Conservation (phyloP, 1,139 yeast genomes). For the Lodderomyces metapsilosis region DNA sequence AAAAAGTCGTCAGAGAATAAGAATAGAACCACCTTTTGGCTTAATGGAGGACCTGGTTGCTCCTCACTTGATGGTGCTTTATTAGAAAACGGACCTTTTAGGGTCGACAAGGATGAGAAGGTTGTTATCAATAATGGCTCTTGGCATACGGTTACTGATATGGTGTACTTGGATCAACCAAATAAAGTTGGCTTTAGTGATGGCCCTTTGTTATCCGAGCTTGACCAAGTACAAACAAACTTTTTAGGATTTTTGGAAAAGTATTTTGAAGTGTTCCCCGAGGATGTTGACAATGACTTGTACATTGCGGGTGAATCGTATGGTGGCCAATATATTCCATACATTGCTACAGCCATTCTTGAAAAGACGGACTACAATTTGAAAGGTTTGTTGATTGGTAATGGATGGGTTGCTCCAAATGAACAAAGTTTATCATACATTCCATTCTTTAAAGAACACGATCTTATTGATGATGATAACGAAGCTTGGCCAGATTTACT, state of each 20-base stretch:
- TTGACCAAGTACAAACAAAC: conserved; percentile 57
- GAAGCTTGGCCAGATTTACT: conserved; percentile 41
- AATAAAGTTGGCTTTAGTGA: conserved; percentile 86
- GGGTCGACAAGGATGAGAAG: conserved; percentile 37
- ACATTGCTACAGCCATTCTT: conserved; percentile 65
- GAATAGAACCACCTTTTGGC: conserved; percentile 64
- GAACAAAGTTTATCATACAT: conserved; percentile 78
- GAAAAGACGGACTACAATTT: conserved; percentile 44
- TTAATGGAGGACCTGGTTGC: conserved; percentile 97
- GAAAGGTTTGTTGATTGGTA: conserved; percentile 78
- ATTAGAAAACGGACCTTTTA: conserved; percentile 86
- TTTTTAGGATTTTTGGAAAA: conserved; percentile 64
- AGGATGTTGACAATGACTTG: conserved; percentile 61
- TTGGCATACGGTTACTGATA: conserved; percentile 79
- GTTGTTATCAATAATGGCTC: conserved; percentile 67
- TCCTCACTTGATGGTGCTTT: conserved; percentile 96
- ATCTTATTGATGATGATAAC: conserved; percentile 44
- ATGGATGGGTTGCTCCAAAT: conserved; percentile 93
- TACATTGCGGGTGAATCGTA: conserved; percentile 91
- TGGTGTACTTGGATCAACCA: conserved; percentile 92
- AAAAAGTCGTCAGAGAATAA: conserved; percentile 20
- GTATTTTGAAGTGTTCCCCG: conserved; percentile 74
- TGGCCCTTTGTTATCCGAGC: conserved; percentile 53
- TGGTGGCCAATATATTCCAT: conserved; percentile 96
- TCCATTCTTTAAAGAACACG: conserved; percentile 65